Evolutionary conservation across 176 grass and related monocot genomes (phyloP).

Genomic region (Oryza meyeriana): DNA sequence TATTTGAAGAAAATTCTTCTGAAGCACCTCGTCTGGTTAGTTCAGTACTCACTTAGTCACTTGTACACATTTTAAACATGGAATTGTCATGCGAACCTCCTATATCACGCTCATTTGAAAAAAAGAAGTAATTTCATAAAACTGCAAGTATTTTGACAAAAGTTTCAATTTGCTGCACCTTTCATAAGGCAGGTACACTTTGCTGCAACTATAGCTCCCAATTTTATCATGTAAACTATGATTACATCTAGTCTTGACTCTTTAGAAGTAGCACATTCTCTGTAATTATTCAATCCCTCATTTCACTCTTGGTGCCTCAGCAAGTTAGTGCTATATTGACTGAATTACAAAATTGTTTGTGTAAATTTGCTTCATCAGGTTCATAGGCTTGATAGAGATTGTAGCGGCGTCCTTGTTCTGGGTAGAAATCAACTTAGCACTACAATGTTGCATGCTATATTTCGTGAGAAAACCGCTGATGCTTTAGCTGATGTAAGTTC

Average conservation of each 20-base stretch:
- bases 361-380: slow-evolving; percentile 47
- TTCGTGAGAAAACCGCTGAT: slow-evolving; percentile 94
- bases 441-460: slow-evolving; percentile 85
- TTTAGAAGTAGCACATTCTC: not conserved
- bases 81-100: not conserved
- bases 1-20: slow-evolving; percentile 57
- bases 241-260: not conserved
- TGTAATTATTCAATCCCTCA: slow-evolving; percentile 14
- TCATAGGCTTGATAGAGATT: slow-evolving; percentile 96
- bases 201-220: not conserved
- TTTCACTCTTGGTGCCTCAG: not conserved
- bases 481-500: slow-evolving; percentile 80
- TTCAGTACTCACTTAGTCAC: slow-evolving; percentile 14
- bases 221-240: not conserved
- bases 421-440: slow-evolving; percentile 76
- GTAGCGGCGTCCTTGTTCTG: slow-evolving; percentile 85
- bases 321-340: not conserved
- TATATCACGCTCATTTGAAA: slow-evolving; percentile 4
- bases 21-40: slow-evolving; percentile 77
- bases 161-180: not conserved
- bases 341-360: not conserved
- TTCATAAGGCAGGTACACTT: not conserved
- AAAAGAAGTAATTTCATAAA: not conserved
- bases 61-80: slow-evolving; percentile 10
- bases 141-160: not conserved